Conservation (phyloP, 495 filamentous ascomycete species). For the Podospora anserina region DNA sequence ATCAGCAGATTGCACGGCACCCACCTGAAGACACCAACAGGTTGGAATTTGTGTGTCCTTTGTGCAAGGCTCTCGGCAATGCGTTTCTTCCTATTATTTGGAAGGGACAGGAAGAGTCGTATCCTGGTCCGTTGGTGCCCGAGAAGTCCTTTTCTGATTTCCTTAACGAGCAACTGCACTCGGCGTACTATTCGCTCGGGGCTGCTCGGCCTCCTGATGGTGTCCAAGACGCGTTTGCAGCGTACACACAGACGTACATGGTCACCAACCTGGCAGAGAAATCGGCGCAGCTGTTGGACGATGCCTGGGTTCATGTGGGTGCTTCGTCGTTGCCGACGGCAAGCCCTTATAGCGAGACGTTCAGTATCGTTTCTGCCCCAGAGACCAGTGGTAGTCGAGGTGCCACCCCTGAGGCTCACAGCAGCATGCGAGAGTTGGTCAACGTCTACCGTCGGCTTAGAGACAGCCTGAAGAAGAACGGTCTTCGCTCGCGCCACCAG, state of each 20-base stretch:
- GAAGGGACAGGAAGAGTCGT: conserved; percentile 82
- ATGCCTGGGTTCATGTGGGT: conserved; percentile 36
- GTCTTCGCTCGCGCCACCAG: conserved; percentile 52
- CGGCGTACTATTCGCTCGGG: conserved; percentile 36
- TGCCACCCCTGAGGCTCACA: conserved; percentile 33
- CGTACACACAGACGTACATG: conserved; percentile 65
- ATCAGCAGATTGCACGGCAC: conserved; percentile 85
- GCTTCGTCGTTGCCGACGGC: conserved; percentile 27
- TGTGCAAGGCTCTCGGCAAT: conserved; percentile 97
- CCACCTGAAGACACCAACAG: conserved; percentile 74
- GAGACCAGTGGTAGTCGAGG: conserved; percentile 20
- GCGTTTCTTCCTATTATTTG: conserved; percentile 93
- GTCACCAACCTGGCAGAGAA: conserved; percentile 52
- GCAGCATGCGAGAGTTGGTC: conserved; percentile 66
- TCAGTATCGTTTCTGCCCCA: conserved; percentile 26
- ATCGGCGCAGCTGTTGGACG: conserved; percentile 32
- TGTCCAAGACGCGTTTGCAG: conserved; percentile 58
- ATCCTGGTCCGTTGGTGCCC: conserved; percentile 63
- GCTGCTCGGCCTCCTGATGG: conserved; percentile 40
- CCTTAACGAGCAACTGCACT: conserved; percentile 46
- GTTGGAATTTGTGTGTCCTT: conserved; percentile 93
- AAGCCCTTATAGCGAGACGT: conserved; percentile 35
- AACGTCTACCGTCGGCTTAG: conserved; percentile 75
- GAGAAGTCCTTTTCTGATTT: conserved; percentile 62
- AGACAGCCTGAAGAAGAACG: conserved; percentile 72